Evolutionary conservation across 768 basidiomycete species (phyloP).

Genomic region (Termitomyces sp.): DNA sequence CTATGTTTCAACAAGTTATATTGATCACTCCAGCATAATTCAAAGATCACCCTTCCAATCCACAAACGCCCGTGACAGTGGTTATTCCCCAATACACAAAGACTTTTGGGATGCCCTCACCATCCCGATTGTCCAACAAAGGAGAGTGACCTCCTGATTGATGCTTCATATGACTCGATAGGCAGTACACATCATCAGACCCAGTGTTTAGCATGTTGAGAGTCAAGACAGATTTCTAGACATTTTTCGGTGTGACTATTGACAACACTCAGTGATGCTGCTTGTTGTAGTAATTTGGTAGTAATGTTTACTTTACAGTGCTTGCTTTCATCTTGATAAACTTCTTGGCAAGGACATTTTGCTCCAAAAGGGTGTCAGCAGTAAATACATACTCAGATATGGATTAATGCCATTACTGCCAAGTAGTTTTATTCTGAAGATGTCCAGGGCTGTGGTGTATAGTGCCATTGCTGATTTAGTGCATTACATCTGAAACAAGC

Average conservation of each 20-base stretch:
- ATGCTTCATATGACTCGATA: background rate
- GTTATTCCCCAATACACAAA: background rate
- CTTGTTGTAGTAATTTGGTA: no score
- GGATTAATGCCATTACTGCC: background rate
- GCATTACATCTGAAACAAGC: constrained; percentile 83
- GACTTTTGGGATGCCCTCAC: background rate
- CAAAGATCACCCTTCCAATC: constrained; percentile 28
- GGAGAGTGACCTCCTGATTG: background rate
- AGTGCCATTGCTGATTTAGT: constrained; percentile 89
- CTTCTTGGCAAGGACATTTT: constrained; percentile 88
- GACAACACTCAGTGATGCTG: no score
- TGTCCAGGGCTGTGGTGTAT: constrained; percentile 67
- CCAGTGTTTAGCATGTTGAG: no score
- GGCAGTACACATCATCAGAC: background rate
- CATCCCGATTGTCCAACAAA: background rate
- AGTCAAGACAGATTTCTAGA: no score
- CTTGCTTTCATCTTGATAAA: constrained; percentile 83
- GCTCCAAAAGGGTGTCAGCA: constrained; percentile 77
- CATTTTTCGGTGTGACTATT: no score
- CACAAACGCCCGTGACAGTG: background rate
- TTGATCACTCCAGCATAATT: constrained; percentile 26
- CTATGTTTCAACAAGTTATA: constrained; percentile 30
- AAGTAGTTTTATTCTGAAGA: constrained; percentile 2
- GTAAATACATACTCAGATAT: constrained; percentile 79
- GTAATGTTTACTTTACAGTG: no score